phyloP scores from a whole-genome alignment of 768 basidiomycete species.

The Mycena belliarum region DNA sequence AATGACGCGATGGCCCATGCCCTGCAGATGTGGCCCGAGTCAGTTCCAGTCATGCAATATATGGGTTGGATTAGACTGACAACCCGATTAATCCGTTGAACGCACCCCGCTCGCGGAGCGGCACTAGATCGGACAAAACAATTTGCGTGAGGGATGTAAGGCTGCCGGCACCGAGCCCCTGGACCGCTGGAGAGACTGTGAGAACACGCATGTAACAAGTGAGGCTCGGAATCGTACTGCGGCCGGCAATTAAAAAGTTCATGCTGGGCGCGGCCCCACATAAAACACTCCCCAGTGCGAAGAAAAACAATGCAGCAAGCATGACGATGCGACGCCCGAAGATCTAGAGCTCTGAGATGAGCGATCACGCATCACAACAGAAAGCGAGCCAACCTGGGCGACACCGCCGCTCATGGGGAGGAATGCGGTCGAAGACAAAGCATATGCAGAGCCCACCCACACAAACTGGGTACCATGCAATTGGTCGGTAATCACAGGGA shows the following conservation, averaged over 20 bases:
- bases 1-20: conserved; percentile 36
- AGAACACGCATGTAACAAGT: not conserved
- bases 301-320: conserved; percentile 32
- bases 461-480: conserved; percentile 28
- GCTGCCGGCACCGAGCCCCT: conserved; percentile 43
- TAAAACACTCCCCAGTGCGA: conserved; percentile 44
- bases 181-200: conserved; percentile 28
- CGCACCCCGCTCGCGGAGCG: conserved; percentile 44
- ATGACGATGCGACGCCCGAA: conserved; percentile 41
- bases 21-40: conserved; percentile 3
- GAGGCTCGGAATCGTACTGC: conserved; percentile 25
- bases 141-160: conserved; percentile 41
- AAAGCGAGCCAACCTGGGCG: too few relatives aligned
- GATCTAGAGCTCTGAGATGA: conserved; percentile 28
- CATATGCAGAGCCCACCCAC: conserved; percentile 30
- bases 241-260: conserved; percentile 41
- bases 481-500: conserved; percentile 31
- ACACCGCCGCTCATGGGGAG: conserved; percentile 30
- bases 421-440: conserved; percentile 31
- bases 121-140: conserved; percentile 47
- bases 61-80: conserved; percentile 22
- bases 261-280: conserved; percentile 44
- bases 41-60: too few relatives aligned
- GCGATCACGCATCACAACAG: too few relatives aligned
- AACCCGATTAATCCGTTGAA: conserved; percentile 39